These are phyloP conservation scores for Colletotrichum kahawae DNA, from an alignment of 2,329 filamentous ascomycete species.

Conservation along the genomic window DNA sequence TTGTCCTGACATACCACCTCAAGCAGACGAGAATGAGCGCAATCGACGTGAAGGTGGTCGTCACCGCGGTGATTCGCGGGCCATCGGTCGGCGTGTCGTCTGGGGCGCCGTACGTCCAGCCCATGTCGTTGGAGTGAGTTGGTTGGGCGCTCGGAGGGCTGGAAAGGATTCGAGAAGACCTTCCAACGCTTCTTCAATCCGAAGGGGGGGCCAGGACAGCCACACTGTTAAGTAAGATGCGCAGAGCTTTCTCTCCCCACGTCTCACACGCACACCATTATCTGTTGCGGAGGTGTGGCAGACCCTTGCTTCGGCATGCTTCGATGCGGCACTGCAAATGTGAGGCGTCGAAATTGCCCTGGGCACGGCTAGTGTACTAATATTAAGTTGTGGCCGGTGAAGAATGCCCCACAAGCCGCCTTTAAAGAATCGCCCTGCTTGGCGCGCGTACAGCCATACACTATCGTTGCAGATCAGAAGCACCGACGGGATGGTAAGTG, in stretches of 20 bases:
- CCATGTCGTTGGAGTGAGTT: conserved; percentile 28
- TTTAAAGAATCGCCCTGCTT: not conserved
- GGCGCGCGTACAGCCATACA: not conserved
- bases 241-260: not conserved
- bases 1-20: conserved; percentile 37
- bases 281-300: not conserved
- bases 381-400: not conserved
- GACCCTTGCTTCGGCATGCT: not conserved
- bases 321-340: not conserved
- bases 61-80: conserved; percentile 34
- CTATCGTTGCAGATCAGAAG: not conserved
- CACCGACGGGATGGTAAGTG: not conserved
- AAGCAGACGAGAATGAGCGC: conserved; percentile 35
- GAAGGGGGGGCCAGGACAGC: not conserved
- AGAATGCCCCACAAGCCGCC: not conserved
- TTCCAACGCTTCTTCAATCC: not conserved
- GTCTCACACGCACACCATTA: not conserved
- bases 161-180: not conserved
- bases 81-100: conserved; percentile 37
- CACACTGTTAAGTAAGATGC: not conserved
- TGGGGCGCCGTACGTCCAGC: conserved; percentile 41
- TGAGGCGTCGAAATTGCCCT: conserved; percentile 8
- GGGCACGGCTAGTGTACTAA: not conserved
- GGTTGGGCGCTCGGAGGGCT: not conserved
- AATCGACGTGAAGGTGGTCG: conserved; percentile 31